Conservation (phyloP, 305 asterid species). For the Fraxinus sp. region DNA sequence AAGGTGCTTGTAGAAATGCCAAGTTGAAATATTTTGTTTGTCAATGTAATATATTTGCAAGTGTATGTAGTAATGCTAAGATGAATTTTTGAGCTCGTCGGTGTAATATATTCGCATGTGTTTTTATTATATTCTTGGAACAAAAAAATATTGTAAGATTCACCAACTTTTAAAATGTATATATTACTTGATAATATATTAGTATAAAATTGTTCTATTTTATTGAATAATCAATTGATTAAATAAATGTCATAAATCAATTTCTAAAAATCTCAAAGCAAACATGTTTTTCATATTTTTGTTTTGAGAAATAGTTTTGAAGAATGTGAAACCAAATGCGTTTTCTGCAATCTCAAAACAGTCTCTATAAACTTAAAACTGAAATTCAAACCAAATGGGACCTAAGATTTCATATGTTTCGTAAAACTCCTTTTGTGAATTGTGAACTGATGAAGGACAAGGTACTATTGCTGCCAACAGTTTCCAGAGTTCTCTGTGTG, state of each 20-base stretch:
- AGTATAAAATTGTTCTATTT: not conserved
- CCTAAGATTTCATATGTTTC: not conserved
- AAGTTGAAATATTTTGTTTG: not conserved
- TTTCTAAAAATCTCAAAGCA: not conserved
- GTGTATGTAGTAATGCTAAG: not conserved
- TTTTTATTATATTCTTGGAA: not conserved
- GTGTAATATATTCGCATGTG: not conserved
- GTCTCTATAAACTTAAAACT: not conserved
- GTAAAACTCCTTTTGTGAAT: not conserved
- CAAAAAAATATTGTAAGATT: not conserved
- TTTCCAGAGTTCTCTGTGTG: not conserved
- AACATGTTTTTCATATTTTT: not conserved
- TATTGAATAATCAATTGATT: not conserved
- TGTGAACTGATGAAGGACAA: not conserved
- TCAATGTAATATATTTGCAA: not conserved
- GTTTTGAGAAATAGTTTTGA: not conserved
- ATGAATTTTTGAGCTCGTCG: not conserved
- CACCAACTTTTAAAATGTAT: not conserved
- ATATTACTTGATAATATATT: not conserved
- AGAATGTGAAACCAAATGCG: not conserved
- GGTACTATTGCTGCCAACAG: not conserved
- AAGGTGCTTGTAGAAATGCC: not conserved
- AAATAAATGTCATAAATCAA: too few relatives aligned
- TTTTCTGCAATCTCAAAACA: not conserved
- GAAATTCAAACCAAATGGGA: not conserved